phyloP scores from a whole-genome alignment of 768 basidiomycete genomes.

The Lactifluus pinguis region DNA sequence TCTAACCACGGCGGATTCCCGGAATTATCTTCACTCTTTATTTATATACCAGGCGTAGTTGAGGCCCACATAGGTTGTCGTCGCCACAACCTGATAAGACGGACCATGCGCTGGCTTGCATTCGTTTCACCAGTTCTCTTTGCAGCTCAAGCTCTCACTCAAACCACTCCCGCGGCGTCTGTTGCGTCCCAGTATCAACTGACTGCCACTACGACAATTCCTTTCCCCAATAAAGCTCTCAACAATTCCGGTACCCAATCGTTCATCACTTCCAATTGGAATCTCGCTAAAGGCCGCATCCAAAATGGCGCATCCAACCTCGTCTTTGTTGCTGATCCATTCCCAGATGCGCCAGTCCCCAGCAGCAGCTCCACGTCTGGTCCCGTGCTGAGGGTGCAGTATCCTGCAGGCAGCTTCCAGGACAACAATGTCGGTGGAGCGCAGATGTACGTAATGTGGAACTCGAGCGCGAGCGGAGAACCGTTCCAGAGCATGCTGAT shows the following conservation, averaged over 20 bases:
- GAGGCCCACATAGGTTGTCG: background rate
- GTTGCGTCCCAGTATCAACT: conserved; percentile 46
- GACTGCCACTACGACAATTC: conserved; percentile 49
- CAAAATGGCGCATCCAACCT: conserved; percentile 49
- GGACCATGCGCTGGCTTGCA: background rate
- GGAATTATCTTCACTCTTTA: background rate
- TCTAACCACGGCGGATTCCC: background rate
- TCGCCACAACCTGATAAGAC: background rate
- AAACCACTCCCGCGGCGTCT: conserved; percentile 1
- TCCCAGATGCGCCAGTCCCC: conserved; percentile 40
- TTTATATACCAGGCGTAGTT: background rate
- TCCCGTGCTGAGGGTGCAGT: conserved; percentile 50
- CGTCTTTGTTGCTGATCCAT: conserved; percentile 60
- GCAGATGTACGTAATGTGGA: conserved; percentile 64
- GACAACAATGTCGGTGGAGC: conserved; percentile 47
- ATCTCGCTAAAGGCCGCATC: conserved; percentile 49
- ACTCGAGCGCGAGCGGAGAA: conserved; percentile 44
- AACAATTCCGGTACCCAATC: conserved; percentile 39
- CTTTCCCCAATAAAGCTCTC: conserved; percentile 57
- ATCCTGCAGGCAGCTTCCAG: conserved; percentile 51
- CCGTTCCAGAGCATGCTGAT: conserved; percentile 60
- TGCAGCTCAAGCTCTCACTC: background rate
- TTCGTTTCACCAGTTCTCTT: background rate
- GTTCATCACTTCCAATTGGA: conserved; percentile 50
- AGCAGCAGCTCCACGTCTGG: conserved; percentile 23